Base-by-base conservation (phyloP, 371 early-diverging fungal species). In the Parasitella parasitica region DNA sequence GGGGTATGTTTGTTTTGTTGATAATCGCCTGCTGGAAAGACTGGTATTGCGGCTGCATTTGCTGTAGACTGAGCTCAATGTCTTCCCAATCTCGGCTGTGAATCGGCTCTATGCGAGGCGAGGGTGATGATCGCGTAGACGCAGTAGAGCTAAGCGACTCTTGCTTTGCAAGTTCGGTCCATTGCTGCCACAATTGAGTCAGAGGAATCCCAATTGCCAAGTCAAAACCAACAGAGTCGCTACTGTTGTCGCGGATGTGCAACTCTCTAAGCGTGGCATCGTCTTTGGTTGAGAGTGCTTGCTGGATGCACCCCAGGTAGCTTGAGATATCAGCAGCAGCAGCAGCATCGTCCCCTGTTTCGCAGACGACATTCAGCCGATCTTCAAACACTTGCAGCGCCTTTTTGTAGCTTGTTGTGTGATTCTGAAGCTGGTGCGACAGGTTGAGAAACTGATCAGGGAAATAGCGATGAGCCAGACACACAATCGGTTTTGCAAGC, bases 391-490 rank as follows among this genome's bases (percentile, higher is more conserved):
- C 46, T 12, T 46, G 24, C 11, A 46, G 6, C 24, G 46, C 51
- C n/a, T 26, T 50, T 30, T 50, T 50, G 27, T 24, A 22, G 5
- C 12, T 46, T 2, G 46, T 9, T 3, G 46, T 12, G 24, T 46
- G 46, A 9, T 46, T 18, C 20, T 46, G 46, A 12, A 46, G 46
- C 4, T 46, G 46, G 1, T 46, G 1, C 15, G 50, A 50, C 28
- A 50, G 28, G 50, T 30, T 50, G 35, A 46, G 46, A 12, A 46
- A 46, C 6, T 46, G 20, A 12, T 66, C 60, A 15, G 72, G 71
- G 48, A 69, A 77, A 54, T 63, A 73, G 34, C 70, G 71, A 57
- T 77, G 77, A 54, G 72, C 70, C 26, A 77, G 57, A 50, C 74
- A 73, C 5, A 73, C 16, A 3, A 77, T 38, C 2, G 65, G 59